Evolutionary conservation across 2,329 filamentous ascomycete genomes (phyloP).

Genomic region (Venturia aucupariae): DNA sequence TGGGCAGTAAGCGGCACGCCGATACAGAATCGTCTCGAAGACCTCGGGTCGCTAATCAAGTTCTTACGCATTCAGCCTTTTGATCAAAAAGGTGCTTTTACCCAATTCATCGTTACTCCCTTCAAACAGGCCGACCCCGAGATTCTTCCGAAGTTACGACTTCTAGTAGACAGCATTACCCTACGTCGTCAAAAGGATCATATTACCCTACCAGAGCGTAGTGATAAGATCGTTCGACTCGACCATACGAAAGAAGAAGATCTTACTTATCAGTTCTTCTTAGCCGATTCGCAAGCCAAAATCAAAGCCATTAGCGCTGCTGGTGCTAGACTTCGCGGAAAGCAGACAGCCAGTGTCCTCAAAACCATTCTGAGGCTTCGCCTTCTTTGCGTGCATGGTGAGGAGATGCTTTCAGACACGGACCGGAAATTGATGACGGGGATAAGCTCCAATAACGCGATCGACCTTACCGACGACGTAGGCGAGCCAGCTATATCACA

Average conservation of each 20-base stretch:
- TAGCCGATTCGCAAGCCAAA: slow-evolving; percentile 68
- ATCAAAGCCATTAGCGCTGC: slow-evolving; percentile 64
- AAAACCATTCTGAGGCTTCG: slow-evolving; percentile 88
- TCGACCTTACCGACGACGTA: slow-evolving; percentile 70
- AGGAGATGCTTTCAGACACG: slow-evolving; percentile 75
- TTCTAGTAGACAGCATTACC: slow-evolving; percentile 91
- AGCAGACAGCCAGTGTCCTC: slow-evolving; percentile 87
- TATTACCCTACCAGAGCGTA: slow-evolving; percentile 68
- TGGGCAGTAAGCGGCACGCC: slow-evolving; percentile 98
- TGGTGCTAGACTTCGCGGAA: slow-evolving; percentile 63
- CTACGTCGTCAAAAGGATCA: slow-evolving; percentile 85
- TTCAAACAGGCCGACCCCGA: slow-evolving; percentile 82
- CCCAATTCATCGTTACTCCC: slow-evolving; percentile 68
- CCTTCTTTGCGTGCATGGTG: slow-evolving; percentile 87
- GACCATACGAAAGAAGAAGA: slow-evolving; percentile 68
- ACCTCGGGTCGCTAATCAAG: slow-evolving; percentile 75
- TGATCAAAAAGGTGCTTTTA: slow-evolving; percentile 66
- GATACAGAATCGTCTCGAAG: slow-evolving; percentile 86
- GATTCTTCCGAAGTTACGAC: slow-evolving; percentile 73
- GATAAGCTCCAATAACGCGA: slow-evolving; percentile 72
- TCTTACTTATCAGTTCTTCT: slow-evolving; percentile 74
- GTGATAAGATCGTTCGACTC: slow-evolving; percentile 64
- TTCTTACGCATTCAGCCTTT: slow-evolving; percentile 79
- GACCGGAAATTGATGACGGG: slow-evolving; percentile 75
- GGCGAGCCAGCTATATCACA: slow-evolving; percentile 48